A percentile compares a stretch with the other conserved stretches of the same genome.
Conservation (phyloP, 805 yeast genomes). For the Candida nemodendra region DNA sequence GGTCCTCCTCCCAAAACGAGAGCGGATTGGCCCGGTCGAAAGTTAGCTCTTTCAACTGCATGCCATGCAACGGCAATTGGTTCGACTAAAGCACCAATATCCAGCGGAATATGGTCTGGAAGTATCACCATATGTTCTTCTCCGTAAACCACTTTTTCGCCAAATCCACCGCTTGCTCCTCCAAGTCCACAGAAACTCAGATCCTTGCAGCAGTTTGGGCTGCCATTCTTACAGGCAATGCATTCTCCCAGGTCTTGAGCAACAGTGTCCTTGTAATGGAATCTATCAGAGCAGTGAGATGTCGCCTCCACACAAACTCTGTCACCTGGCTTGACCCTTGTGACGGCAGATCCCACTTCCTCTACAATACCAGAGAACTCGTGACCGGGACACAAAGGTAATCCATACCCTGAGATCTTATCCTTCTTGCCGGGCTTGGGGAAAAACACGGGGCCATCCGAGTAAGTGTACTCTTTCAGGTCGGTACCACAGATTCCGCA, state of each 20-base stretch:
- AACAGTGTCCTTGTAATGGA: conserved; percentile 30
- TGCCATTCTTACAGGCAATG: conserved; percentile 41
- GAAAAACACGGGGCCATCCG: conserved; percentile 52
- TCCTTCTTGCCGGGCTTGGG: conserved; percentile 35
- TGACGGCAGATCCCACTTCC: conserved; percentile 46
- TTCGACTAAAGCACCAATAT: conserved; percentile 48
- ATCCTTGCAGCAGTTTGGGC: conserved; percentile 21
- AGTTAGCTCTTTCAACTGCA: conserved; percentile 49
- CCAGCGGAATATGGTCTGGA: conserved; percentile 31
- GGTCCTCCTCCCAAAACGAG: conserved; percentile 59
- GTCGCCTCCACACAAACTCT: conserved; percentile 63
- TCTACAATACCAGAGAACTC: conserved; percentile 28
- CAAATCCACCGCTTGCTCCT: conserved; percentile 46
- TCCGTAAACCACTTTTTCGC: conserved; percentile 39
- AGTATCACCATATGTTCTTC: conserved; percentile 34
- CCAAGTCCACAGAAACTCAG: conserved; percentile 50
- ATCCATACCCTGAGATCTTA: conserved; percentile 36
- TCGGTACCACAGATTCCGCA: conserved; percentile 68
- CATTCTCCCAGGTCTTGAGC: conserved; percentile 36
- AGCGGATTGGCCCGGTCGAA: conserved; percentile 43
- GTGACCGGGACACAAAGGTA: conserved; percentile 41
- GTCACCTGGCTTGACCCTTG: conserved; percentile 46
- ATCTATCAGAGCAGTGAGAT: conserved; percentile 44
- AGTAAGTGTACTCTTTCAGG: conserved; percentile 41
- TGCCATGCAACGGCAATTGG: conserved; percentile 63